Conservation (phyloP, 2,329 filamentous ascomycete genomes). For the Colletotrichum musae region DNA sequence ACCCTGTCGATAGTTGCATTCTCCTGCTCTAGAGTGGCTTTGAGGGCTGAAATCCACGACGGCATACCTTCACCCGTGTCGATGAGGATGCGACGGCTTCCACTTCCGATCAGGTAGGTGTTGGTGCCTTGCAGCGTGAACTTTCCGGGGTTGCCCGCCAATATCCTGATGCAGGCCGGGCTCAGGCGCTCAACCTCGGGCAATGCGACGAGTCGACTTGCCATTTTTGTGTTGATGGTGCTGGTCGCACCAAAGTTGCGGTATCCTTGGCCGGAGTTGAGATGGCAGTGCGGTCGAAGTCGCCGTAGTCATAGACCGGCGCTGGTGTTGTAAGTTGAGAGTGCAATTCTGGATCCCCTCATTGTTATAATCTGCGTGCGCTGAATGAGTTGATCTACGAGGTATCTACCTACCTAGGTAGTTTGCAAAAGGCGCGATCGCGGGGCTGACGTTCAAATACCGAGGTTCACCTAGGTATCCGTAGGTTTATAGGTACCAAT, state of each 20-base stretch:
- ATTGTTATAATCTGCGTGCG: neutral
- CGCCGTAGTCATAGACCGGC: slow-evolving; percentile 26
- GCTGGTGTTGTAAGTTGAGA: neutral
- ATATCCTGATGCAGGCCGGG: slow-evolving; percentile 82
- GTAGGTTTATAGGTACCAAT: too few relatives aligned
- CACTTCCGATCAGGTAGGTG: slow-evolving; percentile 91
- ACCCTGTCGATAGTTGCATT: slow-evolving; percentile 77
- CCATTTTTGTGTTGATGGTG: slow-evolving; percentile 62
- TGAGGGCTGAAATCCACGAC: slow-evolving; percentile 79
- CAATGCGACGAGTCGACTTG: slow-evolving; percentile 73
- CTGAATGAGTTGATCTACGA: too few relatives aligned
- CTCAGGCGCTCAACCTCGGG: slow-evolving; percentile 84
- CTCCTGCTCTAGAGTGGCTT: slow-evolving; percentile 75
- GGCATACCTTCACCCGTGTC: slow-evolving; percentile 90
- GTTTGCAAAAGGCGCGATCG: too few relatives aligned
- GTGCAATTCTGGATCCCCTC: neutral
- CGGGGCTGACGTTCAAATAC: too few relatives aligned
- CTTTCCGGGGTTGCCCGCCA: slow-evolving; percentile 93
- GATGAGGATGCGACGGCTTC: slow-evolving; percentile 81
- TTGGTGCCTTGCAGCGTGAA: slow-evolving; percentile 86
- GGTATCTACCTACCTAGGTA: too few relatives aligned
- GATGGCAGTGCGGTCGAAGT: neutral
- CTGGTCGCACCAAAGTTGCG: neutral
- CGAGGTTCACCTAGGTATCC: too few relatives aligned
- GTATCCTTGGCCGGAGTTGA: neutral